These are phyloP conservation scores for Ophiostoma tasmaniense DNA, from an alignment of 2,329 filamentous ascomycete species.

Conservation along the genomic window DNA sequence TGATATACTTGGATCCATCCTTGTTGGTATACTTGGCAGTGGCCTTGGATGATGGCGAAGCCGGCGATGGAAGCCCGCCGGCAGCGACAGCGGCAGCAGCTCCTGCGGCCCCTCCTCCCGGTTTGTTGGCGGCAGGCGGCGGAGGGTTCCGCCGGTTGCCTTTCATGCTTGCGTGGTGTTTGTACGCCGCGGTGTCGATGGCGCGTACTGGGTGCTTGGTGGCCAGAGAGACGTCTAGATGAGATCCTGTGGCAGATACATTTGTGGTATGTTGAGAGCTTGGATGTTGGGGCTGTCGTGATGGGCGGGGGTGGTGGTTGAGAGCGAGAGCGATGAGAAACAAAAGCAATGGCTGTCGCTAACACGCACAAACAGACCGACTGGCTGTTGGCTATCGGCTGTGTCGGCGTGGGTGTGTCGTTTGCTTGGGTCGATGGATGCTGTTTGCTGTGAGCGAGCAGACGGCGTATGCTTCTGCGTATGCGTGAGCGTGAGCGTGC, in stretches of 20 bases:
- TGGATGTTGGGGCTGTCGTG: not conserved
- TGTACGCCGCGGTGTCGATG: not conserved
- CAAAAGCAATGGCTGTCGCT: not conserved
- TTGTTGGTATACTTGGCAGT: slow-evolving; percentile 59
- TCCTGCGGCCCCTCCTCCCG: not conserved
- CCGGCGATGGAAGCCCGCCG: slow-evolving; percentile 26
- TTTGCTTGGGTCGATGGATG: not conserved
- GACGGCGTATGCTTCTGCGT: not conserved
- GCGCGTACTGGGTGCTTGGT: not conserved
- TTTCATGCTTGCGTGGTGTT: slow-evolving; percentile 26
- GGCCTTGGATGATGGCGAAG: slow-evolving; percentile 43
- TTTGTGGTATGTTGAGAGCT: slow-evolving; percentile 2
- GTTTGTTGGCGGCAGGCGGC: slow-evolving; percentile 17
- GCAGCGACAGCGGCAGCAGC: slow-evolving; percentile 12
- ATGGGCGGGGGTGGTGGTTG: not conserved
- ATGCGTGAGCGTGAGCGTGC: not conserved
- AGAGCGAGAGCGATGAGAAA: not conserved
- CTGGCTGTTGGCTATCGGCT: not conserved
- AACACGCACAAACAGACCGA: not conserved
- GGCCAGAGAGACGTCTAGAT: slow-evolving; percentile 1
- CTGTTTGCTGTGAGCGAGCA: not conserved
- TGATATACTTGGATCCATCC: slow-evolving; percentile 62
- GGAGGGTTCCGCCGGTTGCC: slow-evolving; percentile 28
- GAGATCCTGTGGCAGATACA: slow-evolving; percentile 11
- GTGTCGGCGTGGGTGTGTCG: not conserved